phyloP scores from a whole-genome alignment of 768 basidiomycete species.

The Mycena amicta region DNA sequence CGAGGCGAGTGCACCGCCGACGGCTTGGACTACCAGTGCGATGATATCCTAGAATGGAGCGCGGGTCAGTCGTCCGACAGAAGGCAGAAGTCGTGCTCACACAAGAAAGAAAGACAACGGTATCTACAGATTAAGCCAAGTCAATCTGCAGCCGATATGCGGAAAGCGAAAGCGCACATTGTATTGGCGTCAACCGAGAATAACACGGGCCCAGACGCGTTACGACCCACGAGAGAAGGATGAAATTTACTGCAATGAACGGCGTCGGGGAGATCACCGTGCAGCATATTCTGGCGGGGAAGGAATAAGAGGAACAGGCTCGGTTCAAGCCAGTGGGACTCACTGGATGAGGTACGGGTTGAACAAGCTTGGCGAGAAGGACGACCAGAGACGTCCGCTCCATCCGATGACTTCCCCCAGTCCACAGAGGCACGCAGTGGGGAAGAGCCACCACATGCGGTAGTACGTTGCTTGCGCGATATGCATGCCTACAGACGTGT shows the following conservation, averaged over 20 bases:
- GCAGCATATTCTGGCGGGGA: constrained; percentile 41
- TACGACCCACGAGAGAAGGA: constrained; percentile 53
- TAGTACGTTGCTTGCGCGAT: constrained; percentile 43
- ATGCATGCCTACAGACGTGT: constrained; percentile 45
- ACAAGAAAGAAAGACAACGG: constrained; percentile 30
- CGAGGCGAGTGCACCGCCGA: constrained; percentile 8
- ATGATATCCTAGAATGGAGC: neutral
- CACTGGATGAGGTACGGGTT: constrained; percentile 46
- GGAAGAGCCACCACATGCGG: constrained; percentile 55
- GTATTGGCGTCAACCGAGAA: constrained; percentile 44
- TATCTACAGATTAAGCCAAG: no score
- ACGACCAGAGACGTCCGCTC: constrained; percentile 57
- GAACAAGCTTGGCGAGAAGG: constrained; percentile 24
- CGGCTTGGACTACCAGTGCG: constrained; percentile 6
- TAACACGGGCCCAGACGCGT: constrained; percentile 46
- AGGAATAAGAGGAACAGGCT: no score
- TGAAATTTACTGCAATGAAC: constrained; percentile 57
- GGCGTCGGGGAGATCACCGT: constrained; percentile 60
- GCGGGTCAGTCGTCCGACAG: no score
- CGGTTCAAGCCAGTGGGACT: no score
- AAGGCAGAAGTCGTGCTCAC: no score
- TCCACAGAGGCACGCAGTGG: constrained; percentile 50
- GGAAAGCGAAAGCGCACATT: neutral
- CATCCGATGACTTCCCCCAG: constrained; percentile 57
- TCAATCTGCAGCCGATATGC: no score